Percentiles rank a stretch among this genome's conserved stretches.
Evolutionary conservation across 2,329 filamentous ascomycete species (phyloP).

Genomic region (Aureobasidium sp.): DNA sequence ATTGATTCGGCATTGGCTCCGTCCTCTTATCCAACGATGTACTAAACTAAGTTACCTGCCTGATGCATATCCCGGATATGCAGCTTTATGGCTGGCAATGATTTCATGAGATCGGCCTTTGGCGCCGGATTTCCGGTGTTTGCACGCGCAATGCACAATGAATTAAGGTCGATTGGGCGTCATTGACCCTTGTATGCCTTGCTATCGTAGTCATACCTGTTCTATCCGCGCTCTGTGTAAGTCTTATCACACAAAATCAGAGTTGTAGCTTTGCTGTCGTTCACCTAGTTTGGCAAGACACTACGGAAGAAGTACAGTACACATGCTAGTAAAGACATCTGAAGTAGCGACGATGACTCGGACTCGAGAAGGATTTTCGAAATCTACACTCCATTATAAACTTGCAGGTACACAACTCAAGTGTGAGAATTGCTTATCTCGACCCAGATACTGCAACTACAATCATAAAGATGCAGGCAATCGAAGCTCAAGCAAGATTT

Average conservation of each 20-base stretch:
- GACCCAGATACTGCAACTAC: neutral
- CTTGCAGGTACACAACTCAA: neutral
- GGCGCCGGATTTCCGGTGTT: constrained; percentile 30
- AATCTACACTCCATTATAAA: neutral
- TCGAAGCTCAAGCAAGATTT: neutral
- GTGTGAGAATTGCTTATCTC: neutral
- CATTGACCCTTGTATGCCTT: constrained; percentile 35
- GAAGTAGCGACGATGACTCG: neutral
- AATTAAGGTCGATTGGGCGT: constrained; percentile 21
- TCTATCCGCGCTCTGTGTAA: constrained; percentile 35
- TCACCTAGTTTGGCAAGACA: constrained; percentile 30
- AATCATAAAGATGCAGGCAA: neutral
- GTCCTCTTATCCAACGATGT: constrained; percentile 43
- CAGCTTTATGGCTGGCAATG: constrained; percentile 39
- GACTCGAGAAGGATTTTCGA: neutral
- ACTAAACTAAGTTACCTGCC: constrained; percentile 39
- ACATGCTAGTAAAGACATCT: constrained; percentile 35
- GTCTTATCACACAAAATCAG: neutral
- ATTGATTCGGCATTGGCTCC: constrained; percentile 31
- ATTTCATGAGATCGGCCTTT: constrained; percentile 28
- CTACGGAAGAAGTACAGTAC: constrained; percentile 35
- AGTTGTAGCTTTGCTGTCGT: constrained; percentile 8
- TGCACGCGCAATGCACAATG: no score
- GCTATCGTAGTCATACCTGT: constrained; percentile 40
- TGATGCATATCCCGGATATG: constrained; percentile 37